Evolutionary conservation across 371 early-diverging fungal species (phyloP), one percentile per base, ranked within the genome.

Genomic region (Dentiscutata heterogama): DNA sequence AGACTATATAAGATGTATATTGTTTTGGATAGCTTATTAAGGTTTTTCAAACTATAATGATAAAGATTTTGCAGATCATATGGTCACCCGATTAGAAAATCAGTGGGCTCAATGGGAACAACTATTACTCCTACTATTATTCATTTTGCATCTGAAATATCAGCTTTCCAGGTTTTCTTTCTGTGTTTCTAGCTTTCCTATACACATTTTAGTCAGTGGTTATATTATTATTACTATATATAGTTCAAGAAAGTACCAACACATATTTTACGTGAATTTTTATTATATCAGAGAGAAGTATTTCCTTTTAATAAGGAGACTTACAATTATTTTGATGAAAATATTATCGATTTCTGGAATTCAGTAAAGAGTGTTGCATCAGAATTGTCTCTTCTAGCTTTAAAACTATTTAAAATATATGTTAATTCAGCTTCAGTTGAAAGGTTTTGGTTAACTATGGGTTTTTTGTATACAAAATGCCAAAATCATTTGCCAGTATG

Each of bases 401-500:
- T 76, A 27, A 42, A 76, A n/a, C 56, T 76, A 42, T 60, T 35
- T 76, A 63, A 25, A 61, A 76, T 76, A n/a, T 76, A 35, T 22
- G 35, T 74, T 58, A 74, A 74, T 74, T 74, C 25, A 18, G 76
- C 76, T 39, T 76, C 46, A 4, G 46, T 76, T 39, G 22, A 76
- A 76, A 42, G 61, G 29, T 42, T 63, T 2, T 76, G 25, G 25
- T 60, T 35, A 58, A 76, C 58, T 25, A 76, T 76, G 13, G 58
- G 77, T 13, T 76, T 72, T 76, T 60, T 76, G 60, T 35, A 76
- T 76, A 35, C 27, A n/a, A 76, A 76, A 76, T 10, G 50, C 6
- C 0, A 4, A 70, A 46, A 70, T 42, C 2, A 13, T 18, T 42
- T 70, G 35, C 14, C 35, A n/a, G 50, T 70, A 70, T 11, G 42